Conservation (phyloP, 2,329 filamentous ascomycete species). For the Rosellinia necatrix region DNA sequence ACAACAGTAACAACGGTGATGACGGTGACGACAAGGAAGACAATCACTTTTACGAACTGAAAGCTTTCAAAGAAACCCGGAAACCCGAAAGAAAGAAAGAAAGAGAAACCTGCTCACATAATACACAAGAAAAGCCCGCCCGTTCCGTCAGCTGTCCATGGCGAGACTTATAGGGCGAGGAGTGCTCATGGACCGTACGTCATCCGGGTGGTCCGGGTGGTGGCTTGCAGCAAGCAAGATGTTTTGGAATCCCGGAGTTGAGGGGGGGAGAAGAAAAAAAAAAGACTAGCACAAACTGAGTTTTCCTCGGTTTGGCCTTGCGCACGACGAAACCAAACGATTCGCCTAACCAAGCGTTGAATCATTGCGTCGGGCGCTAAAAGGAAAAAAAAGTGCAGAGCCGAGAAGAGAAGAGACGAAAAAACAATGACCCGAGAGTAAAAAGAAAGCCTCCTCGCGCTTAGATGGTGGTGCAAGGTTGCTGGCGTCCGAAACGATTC, state of each 20-base stretch:
- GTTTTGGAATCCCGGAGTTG: conserved; percentile 16
- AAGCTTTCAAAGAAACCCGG: too few species aligned
- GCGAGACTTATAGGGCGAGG: conserved; percentile 14
- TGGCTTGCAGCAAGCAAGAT: neutral
- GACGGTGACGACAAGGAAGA: neutral
- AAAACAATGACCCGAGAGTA: neutral
- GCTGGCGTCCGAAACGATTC: conserved; percentile 14
- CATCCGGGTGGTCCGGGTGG: conserved; percentile 19
- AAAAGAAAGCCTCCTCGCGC: conserved; percentile 12
- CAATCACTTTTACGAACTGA: neutral
- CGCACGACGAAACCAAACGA: too few species aligned
- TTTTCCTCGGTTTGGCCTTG: too few species aligned
- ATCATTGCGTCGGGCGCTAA: too few species aligned
- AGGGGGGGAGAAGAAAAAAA: neutral
- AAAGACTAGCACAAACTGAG: too few species aligned
- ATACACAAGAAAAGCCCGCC: too few species aligned
- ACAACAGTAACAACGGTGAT: neutral
- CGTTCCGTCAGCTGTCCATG: too few species aligned
- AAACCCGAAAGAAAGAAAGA: conserved; percentile 3
- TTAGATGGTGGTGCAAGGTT: neutral
- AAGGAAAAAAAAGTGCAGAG: too few species aligned
- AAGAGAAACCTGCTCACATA: conserved; percentile 12
- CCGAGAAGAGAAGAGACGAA: neutral
- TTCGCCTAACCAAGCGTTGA: too few species aligned
- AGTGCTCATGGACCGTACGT: conserved; percentile 1